These are phyloP conservation scores for Naganishia sp. DNA, from an alignment of 1,284 basidiomycete species.

Conservation along the genomic window DNA sequence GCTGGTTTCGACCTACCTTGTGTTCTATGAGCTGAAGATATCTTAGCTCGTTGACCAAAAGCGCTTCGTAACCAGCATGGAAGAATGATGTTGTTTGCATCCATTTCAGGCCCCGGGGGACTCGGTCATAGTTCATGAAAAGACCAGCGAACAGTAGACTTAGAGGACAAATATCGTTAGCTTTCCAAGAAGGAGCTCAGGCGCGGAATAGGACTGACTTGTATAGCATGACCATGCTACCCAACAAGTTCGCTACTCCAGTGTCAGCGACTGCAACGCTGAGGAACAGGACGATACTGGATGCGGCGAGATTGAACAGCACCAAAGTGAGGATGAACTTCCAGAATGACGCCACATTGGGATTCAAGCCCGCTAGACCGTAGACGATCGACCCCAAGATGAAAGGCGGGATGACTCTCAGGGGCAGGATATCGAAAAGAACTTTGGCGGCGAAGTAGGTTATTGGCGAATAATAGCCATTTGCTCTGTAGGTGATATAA, in stretches of 20 bases:
- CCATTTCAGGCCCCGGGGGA: constrained; percentile 74
- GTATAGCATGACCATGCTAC: constrained; percentile 94
- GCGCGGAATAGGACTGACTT: constrained; percentile 66
- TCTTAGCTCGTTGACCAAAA: constrained; percentile 91
- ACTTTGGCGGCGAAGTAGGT: constrained; percentile 96
- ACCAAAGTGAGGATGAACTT: constrained; percentile 95
- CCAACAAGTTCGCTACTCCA: constrained; percentile 87
- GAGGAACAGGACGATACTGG: constrained; percentile 84
- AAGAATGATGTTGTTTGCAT: constrained; percentile 91
- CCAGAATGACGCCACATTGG: constrained; percentile 87
- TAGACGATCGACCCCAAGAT: constrained; percentile 95
- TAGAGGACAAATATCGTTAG: not conserved
- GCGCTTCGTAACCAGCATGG: constrained; percentile 96
- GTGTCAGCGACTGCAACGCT: constrained; percentile 83
- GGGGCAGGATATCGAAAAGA: constrained; percentile 90
- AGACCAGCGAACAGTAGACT: constrained; percentile 93
- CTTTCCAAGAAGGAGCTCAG: not conserved
- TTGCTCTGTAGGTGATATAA: constrained; percentile 64
- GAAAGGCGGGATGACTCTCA: constrained; percentile 90
- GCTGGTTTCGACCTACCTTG: constrained; percentile 61
- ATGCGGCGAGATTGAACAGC: constrained; percentile 91
- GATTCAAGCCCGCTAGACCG: constrained; percentile 86
- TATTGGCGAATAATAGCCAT: constrained; percentile 93
- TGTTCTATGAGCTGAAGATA: constrained; percentile 90
- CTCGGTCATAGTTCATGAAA: constrained; percentile 87